Base-by-base conservation (phyloP, 2,329 filamentous ascomycete genomes). In the Corinectria fuckeliana region DNA sequence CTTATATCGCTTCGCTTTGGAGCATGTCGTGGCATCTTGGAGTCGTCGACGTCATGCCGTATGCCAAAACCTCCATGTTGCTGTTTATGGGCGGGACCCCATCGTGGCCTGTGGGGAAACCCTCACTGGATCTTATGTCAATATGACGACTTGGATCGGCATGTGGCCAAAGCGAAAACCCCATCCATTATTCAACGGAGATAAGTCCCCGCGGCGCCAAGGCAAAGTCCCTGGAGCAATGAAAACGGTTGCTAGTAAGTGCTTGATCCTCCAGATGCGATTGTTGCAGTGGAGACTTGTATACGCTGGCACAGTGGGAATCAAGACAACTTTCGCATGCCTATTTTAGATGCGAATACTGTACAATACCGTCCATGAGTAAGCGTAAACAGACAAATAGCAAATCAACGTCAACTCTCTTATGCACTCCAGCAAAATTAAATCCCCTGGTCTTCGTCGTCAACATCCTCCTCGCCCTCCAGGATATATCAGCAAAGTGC, bases 21-120 rank as follows among this genome's bases (percentile, higher is more conserved):
- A 42, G 30, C 32, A 14, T 41, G 8, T 13, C 36, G 6, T 41
- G 41, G 14, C 18, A 11, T n/a, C n/a, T 39, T 32, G 20, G 34
- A 44, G 34, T 61, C 54, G 58, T 47, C 23, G 58, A 61, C 58
- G 58, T 61, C 58, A 58, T 61, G 30, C 47, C 25, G 23, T 39
- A 28, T 58, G 55, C n/a, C 54, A 50, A 51, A 50, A 58, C 58
- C 49, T 50, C 38, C 47, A 52, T 53, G 47, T 26, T 16, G 14
- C 48, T 20, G 10, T 28, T 25, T 20, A 21, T 13, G 13, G 42
- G 25, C 38, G 32, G 23, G 30, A 30, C 44, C 54, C 21, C 39
- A 21, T 26, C 34, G 36, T 56, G 32, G 18, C 32, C n/a, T 36
- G 58, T 61, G 55, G 50, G 50, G 50, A 55, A 25, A 20, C 1